Evolutionary conservation across 2,329 filamentous ascomycete species (phyloP).

Genomic region (Diplodia scrobiculata): DNA sequence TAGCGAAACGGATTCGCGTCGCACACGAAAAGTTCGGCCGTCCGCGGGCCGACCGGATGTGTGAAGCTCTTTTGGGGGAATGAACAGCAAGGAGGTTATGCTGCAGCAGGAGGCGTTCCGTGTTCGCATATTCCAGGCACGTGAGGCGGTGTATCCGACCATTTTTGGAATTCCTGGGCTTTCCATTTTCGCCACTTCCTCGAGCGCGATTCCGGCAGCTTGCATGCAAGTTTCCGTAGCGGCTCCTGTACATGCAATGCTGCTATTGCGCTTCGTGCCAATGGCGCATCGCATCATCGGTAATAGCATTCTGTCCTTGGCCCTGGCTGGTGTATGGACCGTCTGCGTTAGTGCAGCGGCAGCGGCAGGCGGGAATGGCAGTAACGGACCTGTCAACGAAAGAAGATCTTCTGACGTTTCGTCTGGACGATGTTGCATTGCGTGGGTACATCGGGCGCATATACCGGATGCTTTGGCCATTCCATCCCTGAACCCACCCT

Average conservation of each 20-base stretch:
- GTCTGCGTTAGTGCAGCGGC: neutral
- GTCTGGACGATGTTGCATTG: conserved; percentile 37
- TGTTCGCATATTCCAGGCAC: neutral
- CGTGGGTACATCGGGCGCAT: conserved; percentile 35
- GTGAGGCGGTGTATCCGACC: neutral
- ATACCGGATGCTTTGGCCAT: conserved; percentile 14
- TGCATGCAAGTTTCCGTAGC: conserved; percentile 3
- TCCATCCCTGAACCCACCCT: neutral
- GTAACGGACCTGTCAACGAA: neutral
- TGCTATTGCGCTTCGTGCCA: neutral
- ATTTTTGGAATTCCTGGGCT: neutral
- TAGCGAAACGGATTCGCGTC: conserved; percentile 5
- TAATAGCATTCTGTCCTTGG: neutral
- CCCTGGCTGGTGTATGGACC: neutral
- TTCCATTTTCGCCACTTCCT: neutral
- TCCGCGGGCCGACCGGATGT: neutral
- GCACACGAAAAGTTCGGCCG: neutral
- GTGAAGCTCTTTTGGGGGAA: neutral
- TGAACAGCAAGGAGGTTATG: conserved; percentile 16
- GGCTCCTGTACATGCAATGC: conserved; percentile 1
- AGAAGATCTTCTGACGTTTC: neutral
- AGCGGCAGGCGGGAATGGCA: too few relatives aligned
- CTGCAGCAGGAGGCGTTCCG: conserved; percentile 2
- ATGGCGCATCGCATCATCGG: conserved; percentile 4
- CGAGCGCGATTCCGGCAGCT: neutral